These are phyloP conservation scores for Immersiella caudata DNA, from an alignment of 495 filamentous ascomycete species.

Conservation along the genomic window DNA sequence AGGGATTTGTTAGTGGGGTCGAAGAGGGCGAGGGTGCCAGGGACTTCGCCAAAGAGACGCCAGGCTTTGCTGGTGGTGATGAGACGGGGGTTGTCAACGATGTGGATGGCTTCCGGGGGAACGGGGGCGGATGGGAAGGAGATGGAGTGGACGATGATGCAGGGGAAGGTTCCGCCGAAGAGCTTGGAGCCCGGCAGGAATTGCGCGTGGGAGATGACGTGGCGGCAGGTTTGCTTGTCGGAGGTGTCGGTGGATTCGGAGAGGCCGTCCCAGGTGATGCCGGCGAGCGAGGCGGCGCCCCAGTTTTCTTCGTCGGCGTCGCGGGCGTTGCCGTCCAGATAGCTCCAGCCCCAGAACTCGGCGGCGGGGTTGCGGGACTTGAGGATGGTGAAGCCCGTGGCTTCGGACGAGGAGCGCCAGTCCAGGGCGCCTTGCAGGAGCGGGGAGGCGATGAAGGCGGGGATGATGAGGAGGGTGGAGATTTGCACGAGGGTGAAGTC, in stretches of 20 bases:
- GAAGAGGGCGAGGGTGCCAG: conserved; percentile 7
- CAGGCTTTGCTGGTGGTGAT: neutral
- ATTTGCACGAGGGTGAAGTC: neutral
- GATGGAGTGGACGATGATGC: conserved; percentile 10
- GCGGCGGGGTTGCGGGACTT: neutral
- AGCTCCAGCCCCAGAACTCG: conserved; percentile 4
- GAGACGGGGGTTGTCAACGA: neutral
- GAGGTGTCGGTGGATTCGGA: neutral
- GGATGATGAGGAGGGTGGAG: neutral
- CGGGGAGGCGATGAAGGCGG: neutral
- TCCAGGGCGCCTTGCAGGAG: neutral
- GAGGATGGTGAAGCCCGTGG: neutral
- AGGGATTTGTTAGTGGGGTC: conserved; percentile 14
- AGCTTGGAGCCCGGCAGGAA: conserved; percentile 9
- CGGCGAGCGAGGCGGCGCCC: neutral
- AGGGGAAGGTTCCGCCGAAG: conserved; percentile 1
- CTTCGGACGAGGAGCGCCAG: neutral
- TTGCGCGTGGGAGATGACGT: conserved; percentile 9
- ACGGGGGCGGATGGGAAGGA: neutral
- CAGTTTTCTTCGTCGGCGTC: neutral
- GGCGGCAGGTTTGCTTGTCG: conserved; percentile 3
- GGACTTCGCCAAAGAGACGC: neutral
- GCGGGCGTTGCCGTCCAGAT: neutral
- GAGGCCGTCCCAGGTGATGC: conserved; percentile 6
- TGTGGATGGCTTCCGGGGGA: neutral